These are phyloP conservation scores for Russula olivacea DNA, from an alignment of 768 basidiomycete genomes.

Conservation along the genomic window DNA sequence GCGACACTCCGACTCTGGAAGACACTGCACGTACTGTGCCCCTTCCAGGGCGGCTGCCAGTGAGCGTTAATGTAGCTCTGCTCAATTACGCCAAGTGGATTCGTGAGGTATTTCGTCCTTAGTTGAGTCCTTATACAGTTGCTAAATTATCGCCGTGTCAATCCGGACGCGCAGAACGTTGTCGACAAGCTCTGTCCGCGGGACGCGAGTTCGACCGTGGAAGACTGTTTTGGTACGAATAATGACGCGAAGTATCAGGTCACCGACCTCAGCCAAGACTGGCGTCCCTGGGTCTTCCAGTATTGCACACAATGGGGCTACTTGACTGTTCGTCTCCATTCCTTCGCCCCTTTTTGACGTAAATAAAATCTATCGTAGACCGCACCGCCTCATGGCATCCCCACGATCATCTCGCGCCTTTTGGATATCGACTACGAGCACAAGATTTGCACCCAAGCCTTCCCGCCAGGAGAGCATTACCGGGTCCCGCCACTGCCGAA, in stretches of 20 bases:
- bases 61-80: slow-evolving; percentile 51
- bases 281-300: slow-evolving; percentile 89
- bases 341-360: neutral
- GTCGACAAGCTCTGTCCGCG: slow-evolving; percentile 19
- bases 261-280: slow-evolving; percentile 60
- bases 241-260: slow-evolving; percentile 57
- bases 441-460: slow-evolving; percentile 68
- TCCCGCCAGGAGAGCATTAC: slow-evolving; percentile 70
- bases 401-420: slow-evolving; percentile 75
- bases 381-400: slow-evolving; percentile 60
- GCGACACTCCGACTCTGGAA: slow-evolving; percentile 6
- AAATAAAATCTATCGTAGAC: slow-evolving; percentile 39
- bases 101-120: slow-evolving; percentile 44
- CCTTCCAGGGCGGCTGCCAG: slow-evolving; percentile 1
- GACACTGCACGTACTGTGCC: neutral
- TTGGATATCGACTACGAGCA: slow-evolving; percentile 66
- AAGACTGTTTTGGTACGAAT: slow-evolving; percentile 84
- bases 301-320: slow-evolving; percentile 97
- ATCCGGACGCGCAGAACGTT: slow-evolving; percentile 13
- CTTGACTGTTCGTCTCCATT: slow-evolving; percentile 54
- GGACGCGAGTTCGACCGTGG: slow-evolving; percentile 40
- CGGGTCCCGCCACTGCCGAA: slow-evolving; percentile 69
- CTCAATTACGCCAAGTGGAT: slow-evolving; percentile 75
- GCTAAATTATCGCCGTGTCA: neutral
- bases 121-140: neutral